Evolutionary conservation across 345 rosid species (phyloP), one percentile per base, ranked within the genome.

Genomic region (Corchorus olitorius): DNA sequence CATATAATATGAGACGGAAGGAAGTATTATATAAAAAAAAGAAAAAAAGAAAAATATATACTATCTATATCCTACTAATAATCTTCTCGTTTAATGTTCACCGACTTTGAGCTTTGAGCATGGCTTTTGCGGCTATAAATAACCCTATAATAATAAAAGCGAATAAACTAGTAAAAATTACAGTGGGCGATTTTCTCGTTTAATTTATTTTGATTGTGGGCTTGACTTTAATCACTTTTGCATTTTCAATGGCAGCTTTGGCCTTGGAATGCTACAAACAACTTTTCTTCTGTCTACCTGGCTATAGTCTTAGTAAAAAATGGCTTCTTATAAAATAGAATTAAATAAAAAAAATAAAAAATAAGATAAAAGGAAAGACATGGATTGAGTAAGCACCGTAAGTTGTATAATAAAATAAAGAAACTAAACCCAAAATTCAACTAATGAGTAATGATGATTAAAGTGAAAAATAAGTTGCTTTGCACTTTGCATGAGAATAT

Each of bases 381-480:
- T 54, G 59, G 27, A 54, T 54, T 45, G 53, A 45, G 71, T 66
- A 22, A 27, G 55, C 55, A 45, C 54, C 22, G 37, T 46, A 46
- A 67, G 1, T 67, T 67, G 54, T 22, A 27, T 27, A 27, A 27
- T 27, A 27, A 27, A 67, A 7, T 67, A 67, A 67, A 20, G 4
- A n/a, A n/a, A n/a, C n/a, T 6, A 46, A 22, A 19, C 60, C 58
- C 20, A 17, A 54, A 54, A 9, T 54, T n/a, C 3, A 2, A 10
- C 1, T 67, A 8, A 46, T 22, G 43, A 10, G 0, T 67, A 8
- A 46, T 22, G 43, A 14, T 69, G 43, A 69, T 27, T 49, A 49
- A 69, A 69, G 73, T 69, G 73, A 49, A 33, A 69, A 49, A 14
- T 20, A 69, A 49, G 73, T 50, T 67, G 55, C 39, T 27, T 69